These are phyloP conservation scores for Apiotrichum brassicae DNA, from an alignment of 1,284 basidiomycete genomes.

Conservation along the genomic window DNA sequence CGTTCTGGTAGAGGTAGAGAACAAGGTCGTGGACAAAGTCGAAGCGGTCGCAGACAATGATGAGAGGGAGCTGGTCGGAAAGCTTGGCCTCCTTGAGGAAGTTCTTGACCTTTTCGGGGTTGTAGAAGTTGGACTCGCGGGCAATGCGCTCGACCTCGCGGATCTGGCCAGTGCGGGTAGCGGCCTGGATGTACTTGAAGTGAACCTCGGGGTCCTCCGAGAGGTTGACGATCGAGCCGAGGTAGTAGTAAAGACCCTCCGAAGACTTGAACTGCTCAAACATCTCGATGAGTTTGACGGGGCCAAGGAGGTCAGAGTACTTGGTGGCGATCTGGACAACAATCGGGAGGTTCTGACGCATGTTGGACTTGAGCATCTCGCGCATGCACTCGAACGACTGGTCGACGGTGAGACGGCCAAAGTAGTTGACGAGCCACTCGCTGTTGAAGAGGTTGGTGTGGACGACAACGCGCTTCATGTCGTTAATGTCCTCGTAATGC, in stretches of 20 bases:
- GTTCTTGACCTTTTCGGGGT: conserved; percentile 99
- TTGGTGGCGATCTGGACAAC: conserved; percentile 98
- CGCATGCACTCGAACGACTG: conserved; percentile 94
- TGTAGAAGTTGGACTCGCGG: conserved; percentile 94
- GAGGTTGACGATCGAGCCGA: conserved; percentile 95
- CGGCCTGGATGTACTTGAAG: conserved; percentile 99
- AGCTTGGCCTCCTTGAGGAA: conserved; percentile 99
- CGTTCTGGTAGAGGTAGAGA: conserved; percentile 97
- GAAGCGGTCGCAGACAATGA: conserved; percentile 99
- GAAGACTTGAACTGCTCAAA: conserved; percentile 98
- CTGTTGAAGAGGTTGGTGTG: conserved; percentile 81
- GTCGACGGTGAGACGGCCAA: conserved; percentile 95
- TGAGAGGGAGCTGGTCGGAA: conserved; percentile 92
- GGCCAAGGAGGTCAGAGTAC: conserved; percentile 96
- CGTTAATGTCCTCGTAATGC: conserved; percentile 93
- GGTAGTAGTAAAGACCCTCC: conserved; percentile 96
- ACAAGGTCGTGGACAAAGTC: conserved; percentile 99
- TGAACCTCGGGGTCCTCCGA: conserved; percentile 95
- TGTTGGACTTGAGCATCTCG: conserved; percentile 96
- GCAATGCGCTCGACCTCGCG: conserved; percentile 98
- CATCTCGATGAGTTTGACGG: conserved; percentile 96
- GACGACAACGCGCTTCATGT: conserved; percentile 97
- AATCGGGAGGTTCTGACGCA: conserved; percentile 93
- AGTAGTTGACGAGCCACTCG: conserved; percentile 96
- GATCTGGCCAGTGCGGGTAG: conserved; percentile 95